Base-by-base conservation (phyloP, 2,329 filamentous ascomycete genomes). In the Sordariomycetes sp. region DNA sequence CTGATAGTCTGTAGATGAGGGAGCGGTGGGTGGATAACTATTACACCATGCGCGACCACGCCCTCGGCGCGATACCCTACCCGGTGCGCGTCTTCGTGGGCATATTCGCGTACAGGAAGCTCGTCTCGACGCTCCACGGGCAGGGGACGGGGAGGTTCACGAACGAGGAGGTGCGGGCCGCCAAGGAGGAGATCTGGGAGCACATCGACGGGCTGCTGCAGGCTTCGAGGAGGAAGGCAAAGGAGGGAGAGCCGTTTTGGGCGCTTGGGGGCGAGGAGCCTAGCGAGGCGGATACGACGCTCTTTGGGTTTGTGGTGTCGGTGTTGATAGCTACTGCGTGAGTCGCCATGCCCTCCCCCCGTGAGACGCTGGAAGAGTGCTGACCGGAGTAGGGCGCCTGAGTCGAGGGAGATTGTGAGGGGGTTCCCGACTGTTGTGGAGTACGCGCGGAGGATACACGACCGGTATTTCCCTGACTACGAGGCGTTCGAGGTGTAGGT, bases 1-100 rank as follows among this genome's bases (percentile, higher is more conserved):
- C 16, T 32, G 24, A 34, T 43, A 6, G 32, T 32, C n/a, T 11
- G 12, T n/a, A 59, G 58, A 66, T 61, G 1, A 71, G 74, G 48
- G 83, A 87, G 68, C 72, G 76, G 60, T 87, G 83, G 83, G 65
- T 75, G 2, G 70, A 81, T 59, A 84, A 86, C 65, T 86, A 80
- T 70, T 76, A 80, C 60, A 67, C 70, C 16, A 85, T 84, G 81
- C 78, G 82, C 18, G 74, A 76, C 55, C 69, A 78, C 43, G 69
- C 76, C 0, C 70, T 87, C 7, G 68, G 65, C 11, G 58, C 73
- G 0, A 61, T 85, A 1, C 78, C 81, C 0, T 86, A 77, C 64
- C 78, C 77, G 0, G 43, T 82, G 0, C 78, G 76, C 14, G 60
- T 79, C 0, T 2, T 83, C 1, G 65, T 86, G 8, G 83, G 82